Percentiles rank a stretch among this genome's conserved stretches.
These are phyloP conservation scores for Hanseniaspora valbyensis DNA, from an alignment of 805 yeast species.

Conservation along the genomic window DNA sequence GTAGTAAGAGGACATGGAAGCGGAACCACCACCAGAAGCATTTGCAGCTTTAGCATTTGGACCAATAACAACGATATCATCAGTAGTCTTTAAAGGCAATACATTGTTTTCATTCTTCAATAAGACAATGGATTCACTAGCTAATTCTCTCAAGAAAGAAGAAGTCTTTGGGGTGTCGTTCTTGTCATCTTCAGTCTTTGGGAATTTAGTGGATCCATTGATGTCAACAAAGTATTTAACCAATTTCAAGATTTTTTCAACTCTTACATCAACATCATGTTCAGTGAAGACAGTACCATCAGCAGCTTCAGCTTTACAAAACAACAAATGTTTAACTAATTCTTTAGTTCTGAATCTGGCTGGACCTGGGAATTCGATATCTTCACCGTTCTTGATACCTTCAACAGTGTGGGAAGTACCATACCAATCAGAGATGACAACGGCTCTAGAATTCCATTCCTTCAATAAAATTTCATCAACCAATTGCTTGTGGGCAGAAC, in stretches of 20 bases:
- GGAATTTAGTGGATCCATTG: constrained; percentile 9
- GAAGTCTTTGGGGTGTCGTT: constrained; percentile 41
- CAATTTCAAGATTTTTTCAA: constrained; percentile 36
- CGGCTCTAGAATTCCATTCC: constrained; percentile 51
- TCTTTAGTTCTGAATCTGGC: constrained; percentile 34
- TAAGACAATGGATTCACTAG: constrained; percentile 45
- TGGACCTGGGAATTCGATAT: constrained; percentile 61
- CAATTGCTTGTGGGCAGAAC: constrained; percentile 36
- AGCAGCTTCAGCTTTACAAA: constrained; percentile 32
- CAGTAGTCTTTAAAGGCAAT: constrained; percentile 38
- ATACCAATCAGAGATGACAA: constrained; percentile 54
- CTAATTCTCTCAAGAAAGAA: constrained; percentile 34
- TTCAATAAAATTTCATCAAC: constrained; percentile 38
- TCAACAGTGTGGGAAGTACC: constrained; percentile 42
- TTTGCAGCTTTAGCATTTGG: constrained; percentile 42
- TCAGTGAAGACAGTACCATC: constrained; percentile 15
- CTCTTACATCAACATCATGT: constrained; percentile 38
- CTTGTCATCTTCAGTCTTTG: constrained; percentile 17
- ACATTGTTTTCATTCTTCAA: constrained; percentile 41
- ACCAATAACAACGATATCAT: constrained; percentile 44
- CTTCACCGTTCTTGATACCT: constrained; percentile 45
- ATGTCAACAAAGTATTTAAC: constrained; percentile 32
- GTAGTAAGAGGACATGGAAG: constrained; percentile 40
- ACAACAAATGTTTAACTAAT: constrained; percentile 35
- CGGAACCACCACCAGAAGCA: constrained; percentile 55